Evolutionary conservation across 2,329 filamentous ascomycete genomes (phyloP).

Genomic region (Fulvia fulva): DNA sequence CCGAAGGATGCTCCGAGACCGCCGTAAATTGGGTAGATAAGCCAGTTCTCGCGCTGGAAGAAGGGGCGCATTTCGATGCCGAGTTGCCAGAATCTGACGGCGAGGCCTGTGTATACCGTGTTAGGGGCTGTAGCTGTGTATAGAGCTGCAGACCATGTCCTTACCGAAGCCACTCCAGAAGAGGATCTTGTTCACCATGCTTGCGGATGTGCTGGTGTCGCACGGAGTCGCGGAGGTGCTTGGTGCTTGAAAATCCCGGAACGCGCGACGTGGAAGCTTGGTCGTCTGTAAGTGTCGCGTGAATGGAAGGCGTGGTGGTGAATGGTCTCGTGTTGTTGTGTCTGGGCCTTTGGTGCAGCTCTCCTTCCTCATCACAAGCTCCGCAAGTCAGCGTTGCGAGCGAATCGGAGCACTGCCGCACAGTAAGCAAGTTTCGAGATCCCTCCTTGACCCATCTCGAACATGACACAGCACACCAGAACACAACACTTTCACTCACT

Average conservation of each 20-base stretch:
- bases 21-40: slow-evolving; percentile 89
- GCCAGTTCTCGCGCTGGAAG: slow-evolving; percentile 77
- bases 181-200: slow-evolving; percentile 58
- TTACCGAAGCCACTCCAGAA: slow-evolving; percentile 92
- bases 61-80: slow-evolving; percentile 97
- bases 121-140: slow-evolving; percentile 6
- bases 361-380: neutral
- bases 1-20: slow-evolving; percentile 85
- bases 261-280: slow-evolving; percentile 6
- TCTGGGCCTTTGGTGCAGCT: neutral
- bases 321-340: neutral
- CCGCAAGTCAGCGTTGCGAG: neutral
- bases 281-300: neutral
- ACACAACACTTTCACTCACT: neutral
- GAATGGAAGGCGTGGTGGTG: neutral
- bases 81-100: slow-evolving; percentile 91
- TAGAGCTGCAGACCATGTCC: neutral
- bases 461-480: neutral
- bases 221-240: neutral
- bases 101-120: slow-evolving; percentile 62
- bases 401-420: neutral
- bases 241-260: neutral
- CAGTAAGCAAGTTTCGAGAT: neutral
- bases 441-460: slow-evolving; percentile 6
- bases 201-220: slow-evolving; percentile 14